Evolutionary conservation across 176 grass and related monocot genomes (phyloP).

Genomic region (Musa troglodytarum): DNA sequence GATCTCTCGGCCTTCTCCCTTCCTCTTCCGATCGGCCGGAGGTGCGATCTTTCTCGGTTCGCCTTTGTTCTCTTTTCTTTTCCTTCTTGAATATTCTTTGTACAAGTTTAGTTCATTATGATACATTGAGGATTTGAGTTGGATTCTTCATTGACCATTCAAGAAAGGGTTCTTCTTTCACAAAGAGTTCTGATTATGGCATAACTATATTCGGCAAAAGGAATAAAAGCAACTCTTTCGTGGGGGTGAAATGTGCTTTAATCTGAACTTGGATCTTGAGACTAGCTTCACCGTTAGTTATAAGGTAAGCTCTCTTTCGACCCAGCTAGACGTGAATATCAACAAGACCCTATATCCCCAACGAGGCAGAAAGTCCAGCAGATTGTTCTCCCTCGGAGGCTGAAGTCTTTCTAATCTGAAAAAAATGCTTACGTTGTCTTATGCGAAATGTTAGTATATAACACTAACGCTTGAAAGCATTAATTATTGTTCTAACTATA

Average conservation of each 20-base stretch:
- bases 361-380: too few relatives aligned
- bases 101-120: background rate
- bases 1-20: constrained; percentile 74
- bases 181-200: background rate
- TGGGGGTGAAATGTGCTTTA: background rate
- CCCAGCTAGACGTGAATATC: background rate
- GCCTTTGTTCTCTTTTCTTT: background rate
- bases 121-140: background rate
- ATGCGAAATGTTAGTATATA: background rate
- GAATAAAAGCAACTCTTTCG: background rate
- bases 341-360: background rate
- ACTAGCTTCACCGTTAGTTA: background rate
- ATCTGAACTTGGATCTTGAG: background rate
- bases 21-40: constrained; percentile 43
- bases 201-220: too few relatives aligned
- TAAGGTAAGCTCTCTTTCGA: background rate
- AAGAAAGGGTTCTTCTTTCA: background rate
- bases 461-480: background rate
- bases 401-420: background rate
- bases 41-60: constrained; percentile 23
- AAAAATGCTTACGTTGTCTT: background rate
- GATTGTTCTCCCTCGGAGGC: background rate
- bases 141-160: background rate
- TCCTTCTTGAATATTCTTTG: background rate
- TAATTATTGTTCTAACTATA: background rate